Percentiles rank a stretch among this genome's conserved stretches.
phyloP scores from a whole-genome alignment of 495 filamentous ascomycete genomes.

The Penicillium verhagenii region DNA sequence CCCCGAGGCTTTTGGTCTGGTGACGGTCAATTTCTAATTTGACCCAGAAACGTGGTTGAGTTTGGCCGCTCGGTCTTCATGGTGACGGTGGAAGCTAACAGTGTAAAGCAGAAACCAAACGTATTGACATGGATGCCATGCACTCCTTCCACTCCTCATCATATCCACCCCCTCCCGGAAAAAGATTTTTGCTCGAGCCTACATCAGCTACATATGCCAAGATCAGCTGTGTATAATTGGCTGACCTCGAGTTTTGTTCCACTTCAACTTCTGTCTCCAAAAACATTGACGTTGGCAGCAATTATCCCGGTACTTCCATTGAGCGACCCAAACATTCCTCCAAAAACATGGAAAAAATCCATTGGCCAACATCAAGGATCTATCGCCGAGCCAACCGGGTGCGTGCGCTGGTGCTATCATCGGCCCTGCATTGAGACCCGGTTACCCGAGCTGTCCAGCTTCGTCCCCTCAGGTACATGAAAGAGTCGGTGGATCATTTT shows the following conservation, averaged over 20 bases:
- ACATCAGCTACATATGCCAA: constrained; percentile 13
- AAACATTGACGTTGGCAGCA: constrained; percentile 13
- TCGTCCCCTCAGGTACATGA: constrained; percentile 4
- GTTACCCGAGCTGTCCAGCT: constrained; percentile 10
- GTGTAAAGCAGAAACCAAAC: neutral
- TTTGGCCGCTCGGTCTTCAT: neutral
- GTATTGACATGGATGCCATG: neutral
- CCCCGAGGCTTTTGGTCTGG: neutral
- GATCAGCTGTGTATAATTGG: constrained; percentile 12
- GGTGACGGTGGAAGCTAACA: neutral
- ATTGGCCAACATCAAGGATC: constrained; percentile 16
- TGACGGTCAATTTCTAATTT: constrained; percentile 7
- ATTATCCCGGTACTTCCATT: constrained; percentile 3
- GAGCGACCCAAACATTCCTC: constrained; percentile 7
- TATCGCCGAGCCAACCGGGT: constrained; percentile 22
- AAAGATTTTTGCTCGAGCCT: constrained; percentile 10
- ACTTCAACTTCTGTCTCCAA: constrained; percentile 7
- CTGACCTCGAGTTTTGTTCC: constrained; percentile 10
- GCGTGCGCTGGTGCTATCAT: constrained; percentile 12
- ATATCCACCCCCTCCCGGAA: neutral
- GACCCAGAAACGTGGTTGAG: neutral
- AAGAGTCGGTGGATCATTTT: constrained; percentile 2
- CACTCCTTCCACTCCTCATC: neutral
- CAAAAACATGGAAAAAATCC: neutral
- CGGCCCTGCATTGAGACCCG: constrained; percentile 9